These are phyloP conservation scores for Cladobotryum mycophilum DNA, from an alignment of 2,329 filamentous ascomycete species.

Conservation along the genomic window DNA sequence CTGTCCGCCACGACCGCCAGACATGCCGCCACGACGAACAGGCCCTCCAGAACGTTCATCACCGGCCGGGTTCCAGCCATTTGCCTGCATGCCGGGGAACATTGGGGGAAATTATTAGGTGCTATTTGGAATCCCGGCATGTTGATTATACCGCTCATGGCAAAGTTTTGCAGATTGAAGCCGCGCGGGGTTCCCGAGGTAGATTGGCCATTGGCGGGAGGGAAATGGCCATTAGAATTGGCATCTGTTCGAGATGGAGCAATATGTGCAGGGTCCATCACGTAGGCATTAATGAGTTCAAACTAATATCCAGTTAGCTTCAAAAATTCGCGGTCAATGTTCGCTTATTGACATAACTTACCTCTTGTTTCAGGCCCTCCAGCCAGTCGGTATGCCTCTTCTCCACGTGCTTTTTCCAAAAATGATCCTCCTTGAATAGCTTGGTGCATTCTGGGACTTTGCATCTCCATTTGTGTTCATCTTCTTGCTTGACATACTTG, in stretches of 20 bases:
- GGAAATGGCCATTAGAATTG: constrained; percentile 94
- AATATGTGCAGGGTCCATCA: constrained; percentile 90
- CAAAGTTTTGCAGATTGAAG: constrained; percentile 76
- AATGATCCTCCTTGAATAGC: constrained; percentile 92
- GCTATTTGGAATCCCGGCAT: constrained; percentile 54
- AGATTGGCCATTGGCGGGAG: constrained; percentile 67
- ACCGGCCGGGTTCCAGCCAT: constrained; percentile 44
- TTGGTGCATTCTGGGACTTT: constrained; percentile 95
- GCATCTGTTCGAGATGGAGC: constrained; percentile 88
- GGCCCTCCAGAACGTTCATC: constrained; percentile 60
- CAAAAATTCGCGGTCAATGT: not conserved
- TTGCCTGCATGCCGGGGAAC: constrained; percentile 46
- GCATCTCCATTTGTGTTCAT: constrained; percentile 94
- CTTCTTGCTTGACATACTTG: constrained; percentile 93
- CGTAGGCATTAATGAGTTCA: constrained; percentile 86
- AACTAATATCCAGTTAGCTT: constrained; percentile 48
- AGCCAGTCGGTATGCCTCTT: constrained; percentile 91
- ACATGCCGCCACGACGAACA: constrained; percentile 59
- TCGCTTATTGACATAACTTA: constrained; percentile 42
- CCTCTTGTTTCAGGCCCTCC: constrained; percentile 73
- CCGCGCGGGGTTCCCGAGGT: constrained; percentile 81
- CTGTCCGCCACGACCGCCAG: constrained; percentile 44
- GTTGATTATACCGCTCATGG: constrained; percentile 52
- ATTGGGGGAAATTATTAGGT: constrained; percentile 45
- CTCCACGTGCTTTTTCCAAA: constrained; percentile 97